Base-by-base conservation (phyloP, 495 filamentous ascomycete genomes). In the Achaetomiella virescens region DNA sequence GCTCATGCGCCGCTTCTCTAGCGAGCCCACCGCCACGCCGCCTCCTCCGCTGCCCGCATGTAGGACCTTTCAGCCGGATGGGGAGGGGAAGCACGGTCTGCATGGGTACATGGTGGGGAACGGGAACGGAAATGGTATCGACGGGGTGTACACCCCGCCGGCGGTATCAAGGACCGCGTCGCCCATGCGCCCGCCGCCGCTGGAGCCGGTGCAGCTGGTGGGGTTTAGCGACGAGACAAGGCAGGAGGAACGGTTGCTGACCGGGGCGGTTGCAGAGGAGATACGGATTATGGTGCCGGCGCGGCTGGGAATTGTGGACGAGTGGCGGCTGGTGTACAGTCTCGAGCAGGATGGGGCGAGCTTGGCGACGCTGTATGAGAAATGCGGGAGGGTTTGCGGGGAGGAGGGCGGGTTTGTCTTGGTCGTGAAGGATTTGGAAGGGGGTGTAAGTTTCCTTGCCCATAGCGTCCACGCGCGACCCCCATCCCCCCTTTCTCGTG, bases 301-400 rank as follows among this genome's bases (percentile, higher is more conserved):
- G 47, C 80, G 92, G 20, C 72, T 97, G 51, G 88, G 95, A 69
- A 80, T 98, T 14, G 82, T 84, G 55, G 91, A 97, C 57, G 84
- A 84, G 57, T 98, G 93, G 93, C 75, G 77, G 29, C 72, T 97
- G 18, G 81, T 83, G 24, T 98, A 97, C 73, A 92, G 88, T 58
- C 78, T 98, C n/a, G 91, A 96, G 60, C 84, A 91, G 70, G 83
- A 98, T 70, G 93, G 93, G 31, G 88, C 90, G 54, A 93, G 89
- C 55, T 74, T 98, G 7, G 78, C 76, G 24, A 97, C 93, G 12
- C 75, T 98, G 29, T 98, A 97, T 70, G 81, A 90, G 51, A 85
- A 86, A 59, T 89, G 83, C 62, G 75, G 63, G n/a, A n/a, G n/a
- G 15, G 54, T 56, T 29, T 77, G 84, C 55, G 52, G 84, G 89